phyloP scores from a whole-genome alignment of 2,329 filamentous ascomycete species.

The Colletotrichum cuscutae region DNA sequence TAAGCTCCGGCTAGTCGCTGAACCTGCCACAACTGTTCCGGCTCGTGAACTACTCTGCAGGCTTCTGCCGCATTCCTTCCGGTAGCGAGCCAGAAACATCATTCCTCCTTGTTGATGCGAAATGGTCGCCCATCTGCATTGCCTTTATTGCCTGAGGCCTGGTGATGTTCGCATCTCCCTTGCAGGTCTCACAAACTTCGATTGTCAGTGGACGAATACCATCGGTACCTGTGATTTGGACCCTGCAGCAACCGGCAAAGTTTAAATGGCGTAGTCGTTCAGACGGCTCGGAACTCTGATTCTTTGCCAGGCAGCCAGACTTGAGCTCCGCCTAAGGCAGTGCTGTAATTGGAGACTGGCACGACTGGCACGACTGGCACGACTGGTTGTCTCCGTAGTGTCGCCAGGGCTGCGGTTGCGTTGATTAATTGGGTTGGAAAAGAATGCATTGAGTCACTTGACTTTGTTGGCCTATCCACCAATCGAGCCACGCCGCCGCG shows the following conservation, averaged over 20 bases:
- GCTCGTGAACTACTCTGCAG: background rate
- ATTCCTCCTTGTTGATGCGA: background rate
- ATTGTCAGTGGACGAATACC: background rate
- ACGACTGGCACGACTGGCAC: background rate
- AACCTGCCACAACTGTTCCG: conserved; percentile 5
- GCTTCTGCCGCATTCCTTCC: conserved; percentile 5
- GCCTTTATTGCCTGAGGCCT: background rate
- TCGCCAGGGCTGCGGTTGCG: conserved; percentile 1
- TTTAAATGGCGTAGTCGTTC: conserved; percentile 26
- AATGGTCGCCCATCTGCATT: background rate
- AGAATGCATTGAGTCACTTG: conserved; percentile 21
- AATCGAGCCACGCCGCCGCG: background rate
- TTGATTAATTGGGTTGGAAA: conserved; percentile 10
- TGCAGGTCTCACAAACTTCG: background rate
- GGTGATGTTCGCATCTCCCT: background rate
- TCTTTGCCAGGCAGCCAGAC: background rate
- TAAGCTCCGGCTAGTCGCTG: conserved; percentile 15
- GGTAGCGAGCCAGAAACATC: conserved; percentile 13
- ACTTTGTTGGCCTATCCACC: conserved; percentile 5
- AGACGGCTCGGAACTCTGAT: conserved; percentile 10
- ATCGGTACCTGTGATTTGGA: conserved; percentile 17
- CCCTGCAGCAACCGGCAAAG: conserved; percentile 31
- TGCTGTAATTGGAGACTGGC: background rate
- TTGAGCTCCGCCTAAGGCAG: conserved; percentile 17
- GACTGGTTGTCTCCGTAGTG: background rate